A percentile compares a stretch with the other conserved stretches of the same genome.
Evolutionary conservation across 78 protist genomes (phyloP).

Genomic region (Protostelium mycophagum): DNA sequence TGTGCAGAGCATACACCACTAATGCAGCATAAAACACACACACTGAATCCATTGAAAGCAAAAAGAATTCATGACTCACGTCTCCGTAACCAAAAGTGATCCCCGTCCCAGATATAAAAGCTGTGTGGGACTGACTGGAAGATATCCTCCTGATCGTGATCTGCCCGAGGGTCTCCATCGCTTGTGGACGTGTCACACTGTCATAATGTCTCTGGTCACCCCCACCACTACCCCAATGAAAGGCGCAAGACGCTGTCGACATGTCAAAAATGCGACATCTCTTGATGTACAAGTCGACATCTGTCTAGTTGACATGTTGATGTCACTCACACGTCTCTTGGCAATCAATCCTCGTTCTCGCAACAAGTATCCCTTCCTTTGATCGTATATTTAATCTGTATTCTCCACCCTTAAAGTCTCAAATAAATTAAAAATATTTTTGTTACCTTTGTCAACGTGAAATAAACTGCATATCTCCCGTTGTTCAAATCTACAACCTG

Average conservation of each 20-base stretch:
- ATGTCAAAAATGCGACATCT: too few relatives aligned
- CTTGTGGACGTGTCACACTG: not conserved
- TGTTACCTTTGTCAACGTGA: not conserved
- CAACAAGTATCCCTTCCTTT: not conserved
- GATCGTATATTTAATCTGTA: not conserved
- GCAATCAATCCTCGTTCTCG: not conserved
- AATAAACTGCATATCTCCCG: not conserved
- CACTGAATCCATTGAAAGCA: not conserved
- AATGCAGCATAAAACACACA: too few relatives aligned
- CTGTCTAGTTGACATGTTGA: too few relatives aligned
- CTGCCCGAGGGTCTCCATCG: not conserved
- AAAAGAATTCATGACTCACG: not conserved
- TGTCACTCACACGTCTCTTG: too few relatives aligned
- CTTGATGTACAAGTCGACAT: too few relatives aligned
- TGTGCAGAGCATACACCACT: too few relatives aligned
- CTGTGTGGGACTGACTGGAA: not conserved
- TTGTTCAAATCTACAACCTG: not conserved
- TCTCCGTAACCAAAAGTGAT: not conserved
- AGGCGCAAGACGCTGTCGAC: not conserved
- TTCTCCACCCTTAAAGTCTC: not conserved
- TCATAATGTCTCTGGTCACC: not conserved
- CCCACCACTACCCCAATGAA: not conserved
- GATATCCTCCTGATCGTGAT: not conserved
- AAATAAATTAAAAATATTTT: too few relatives aligned
- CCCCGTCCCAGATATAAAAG: not conserved